Evolutionary conservation across 257 asterid genomes (phyloP), one percentile per base, ranked within the genome.

Genomic region (Solanum appendiculatum): DNA sequence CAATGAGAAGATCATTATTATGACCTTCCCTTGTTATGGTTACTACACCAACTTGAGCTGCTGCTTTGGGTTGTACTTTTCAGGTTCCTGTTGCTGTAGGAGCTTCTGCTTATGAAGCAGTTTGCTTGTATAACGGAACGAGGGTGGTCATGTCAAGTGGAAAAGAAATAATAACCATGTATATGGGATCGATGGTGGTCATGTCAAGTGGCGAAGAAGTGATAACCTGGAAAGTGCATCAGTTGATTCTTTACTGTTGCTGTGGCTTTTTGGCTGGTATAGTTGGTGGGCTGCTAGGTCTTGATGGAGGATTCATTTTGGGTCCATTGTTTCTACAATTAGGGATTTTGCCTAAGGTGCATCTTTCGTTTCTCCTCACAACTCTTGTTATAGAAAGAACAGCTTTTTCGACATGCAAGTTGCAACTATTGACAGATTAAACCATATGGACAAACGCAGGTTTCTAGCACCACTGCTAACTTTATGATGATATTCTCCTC

Each of bases 381-480:
- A 34, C 75, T 31, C 13, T 15, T 2, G 51, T 74, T 69, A 20
- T 34, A 72, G 46, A 34, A 16, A 72, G 14, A 72, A 9, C 13
- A 72, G 25, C 2, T 72, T 15, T 33, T 69, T 20, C 1, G 42
- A 69, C 14, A 18, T 34, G 27, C 46, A 72, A 36, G 29, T 72
- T 34, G 12, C n/a, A 10, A 2, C 27, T 37, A 21, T 74, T 37
- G 21, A 6, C 56, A 74, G 0, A 74, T 29, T 39, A 29, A 68
- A 68, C 11, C 75, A 68, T 68, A 68, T 27, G 29, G 16, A 20
- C 29, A 56, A 68, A 86, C 74, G 85, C 89, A 93, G 96, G 93
- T 91, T 15, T 91, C 94, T 39, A 92, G 92, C 78, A 93, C 94
- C 64, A 92, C 94, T 20, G 90, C 96, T 66, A 91, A 93, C 37